Evolutionary conservation across 164 flowering plant species (phyloP).

Genomic region (Nymphaea thermarum): DNA sequence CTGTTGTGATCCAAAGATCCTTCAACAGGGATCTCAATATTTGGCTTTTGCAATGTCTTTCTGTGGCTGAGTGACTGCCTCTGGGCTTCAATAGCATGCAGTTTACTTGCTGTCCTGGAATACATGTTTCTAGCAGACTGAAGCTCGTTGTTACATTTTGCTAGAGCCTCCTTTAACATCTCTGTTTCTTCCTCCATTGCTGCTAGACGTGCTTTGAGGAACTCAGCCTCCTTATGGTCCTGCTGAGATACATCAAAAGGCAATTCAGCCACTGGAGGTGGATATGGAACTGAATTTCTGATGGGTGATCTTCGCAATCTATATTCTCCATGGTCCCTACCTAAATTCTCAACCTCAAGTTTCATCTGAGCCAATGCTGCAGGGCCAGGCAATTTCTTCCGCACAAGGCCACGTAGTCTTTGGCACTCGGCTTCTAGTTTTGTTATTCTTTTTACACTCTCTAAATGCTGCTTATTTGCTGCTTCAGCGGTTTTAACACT

Average conservation of each 20-base stretch:
- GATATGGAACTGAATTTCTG: conserved; percentile 39
- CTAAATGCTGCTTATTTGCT: conserved; percentile 83
- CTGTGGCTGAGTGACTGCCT: conserved; percentile 27
- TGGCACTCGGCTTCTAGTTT: conserved; percentile 97
- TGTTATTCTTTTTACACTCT: conserved; percentile 81
- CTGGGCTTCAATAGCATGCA: conserved; percentile 70
- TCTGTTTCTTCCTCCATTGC: conserved; percentile 95
- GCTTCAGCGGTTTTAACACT: conserved; percentile 77
- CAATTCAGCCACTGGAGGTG: conserved; percentile 40
- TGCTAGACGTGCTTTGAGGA: conserved; percentile 62
- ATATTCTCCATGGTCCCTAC: conserved; percentile 66
- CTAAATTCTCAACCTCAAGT: conserved; percentile 80
- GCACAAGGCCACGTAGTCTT: conserved; percentile 86
- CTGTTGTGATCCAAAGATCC: conserved; percentile 38
- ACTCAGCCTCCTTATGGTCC: conserved; percentile 66
- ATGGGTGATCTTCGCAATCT: conserved; percentile 52
- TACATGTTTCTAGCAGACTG: conserved; percentile 72
- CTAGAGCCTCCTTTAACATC: conserved; percentile 94
- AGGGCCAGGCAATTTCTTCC: conserved; percentile 97
- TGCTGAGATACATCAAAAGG: conserved; percentile 49
- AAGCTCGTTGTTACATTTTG: conserved; percentile 78
- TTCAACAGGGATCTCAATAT: conserved; percentile 24
- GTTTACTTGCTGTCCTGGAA: conserved; percentile 70
- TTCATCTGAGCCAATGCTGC: conserved; percentile 99
- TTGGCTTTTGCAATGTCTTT: conserved; percentile 24